Percentiles rank a stretch among this genome's conserved stretches.
Evolutionary conservation across 2,329 filamentous ascomycete genomes (phyloP).

Genomic region (Fusarium falciforme): DNA sequence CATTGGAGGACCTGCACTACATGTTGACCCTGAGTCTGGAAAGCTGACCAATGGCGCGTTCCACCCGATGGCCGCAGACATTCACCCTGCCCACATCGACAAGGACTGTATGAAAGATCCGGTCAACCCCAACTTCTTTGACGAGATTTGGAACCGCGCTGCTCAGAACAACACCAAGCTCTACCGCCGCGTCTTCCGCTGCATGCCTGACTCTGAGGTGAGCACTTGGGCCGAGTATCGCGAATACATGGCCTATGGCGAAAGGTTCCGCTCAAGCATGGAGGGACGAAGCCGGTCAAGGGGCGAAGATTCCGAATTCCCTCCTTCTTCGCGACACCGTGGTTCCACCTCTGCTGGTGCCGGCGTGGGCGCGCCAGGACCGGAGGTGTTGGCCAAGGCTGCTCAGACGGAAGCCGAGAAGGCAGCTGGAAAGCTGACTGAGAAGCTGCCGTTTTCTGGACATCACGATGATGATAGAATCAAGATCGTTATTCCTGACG

Average conservation of each 20-base stretch:
- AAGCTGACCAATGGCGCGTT: slow-evolving; percentile 58
- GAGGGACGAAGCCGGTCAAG: slow-evolving; percentile 59
- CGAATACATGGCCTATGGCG: slow-evolving; percentile 81
- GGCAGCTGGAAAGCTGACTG: slow-evolving; percentile 42
- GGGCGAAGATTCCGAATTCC: slow-evolving; percentile 63
- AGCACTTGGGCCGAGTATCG: slow-evolving; percentile 94
- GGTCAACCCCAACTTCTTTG: slow-evolving; percentile 81
- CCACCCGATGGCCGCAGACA: slow-evolving; percentile 71
- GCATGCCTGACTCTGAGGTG: slow-evolving; percentile 96
- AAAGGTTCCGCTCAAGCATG: slow-evolving; percentile 79
- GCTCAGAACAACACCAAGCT: slow-evolving; percentile 96
- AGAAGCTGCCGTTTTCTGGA: slow-evolving; percentile 38
- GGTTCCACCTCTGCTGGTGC: slow-evolving; percentile 50
- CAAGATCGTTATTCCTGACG: slow-evolving; percentile 46
- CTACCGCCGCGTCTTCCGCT: slow-evolving; percentile 92
- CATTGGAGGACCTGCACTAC: slow-evolving; percentile 78
- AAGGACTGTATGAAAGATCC: slow-evolving; percentile 97
- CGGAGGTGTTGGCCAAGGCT: slow-evolving; percentile 52
- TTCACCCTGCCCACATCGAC: slow-evolving; percentile 78
- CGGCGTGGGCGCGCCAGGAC: slow-evolving; percentile 57
- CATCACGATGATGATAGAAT: slow-evolving; percentile 46
- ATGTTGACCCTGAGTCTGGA: slow-evolving; percentile 62
- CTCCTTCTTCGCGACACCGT: slow-evolving; percentile 50
- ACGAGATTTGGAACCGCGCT: slow-evolving; percentile 87
- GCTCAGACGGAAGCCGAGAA: slow-evolving; percentile 50